Evolutionary conservation across 164 flowering plant species (phyloP).

Genomic region (Liquidambar formosana): DNA sequence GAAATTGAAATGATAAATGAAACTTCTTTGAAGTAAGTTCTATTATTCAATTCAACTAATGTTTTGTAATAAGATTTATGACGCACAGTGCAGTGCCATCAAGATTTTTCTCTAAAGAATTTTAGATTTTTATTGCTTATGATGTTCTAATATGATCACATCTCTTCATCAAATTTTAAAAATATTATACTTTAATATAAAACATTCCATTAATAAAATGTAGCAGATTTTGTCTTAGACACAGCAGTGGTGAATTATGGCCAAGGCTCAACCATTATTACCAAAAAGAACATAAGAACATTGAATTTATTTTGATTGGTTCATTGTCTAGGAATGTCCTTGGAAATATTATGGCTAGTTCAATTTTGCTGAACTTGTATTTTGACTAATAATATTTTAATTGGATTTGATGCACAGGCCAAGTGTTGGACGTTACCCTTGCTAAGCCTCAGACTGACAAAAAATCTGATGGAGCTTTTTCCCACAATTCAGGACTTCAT

Average conservation of each 20-base stretch:
- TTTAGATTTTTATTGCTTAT: no score
- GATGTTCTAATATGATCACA: no score
- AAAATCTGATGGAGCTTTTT: slow-evolving; percentile 54
- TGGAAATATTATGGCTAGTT: not conserved
- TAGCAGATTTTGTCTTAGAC: not conserved
- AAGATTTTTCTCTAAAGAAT: no score
- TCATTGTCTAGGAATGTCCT: not conserved
- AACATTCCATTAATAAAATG: not conserved
- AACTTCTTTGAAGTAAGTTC: not conserved
- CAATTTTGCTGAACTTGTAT: not conserved
- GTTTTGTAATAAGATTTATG: no score
- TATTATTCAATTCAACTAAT: not conserved
- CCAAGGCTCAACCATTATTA: not conserved
- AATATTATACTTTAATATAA: no score
- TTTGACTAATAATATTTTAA: not conserved
- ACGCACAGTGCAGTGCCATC: no score
- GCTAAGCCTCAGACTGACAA: slow-evolving; percentile 93
- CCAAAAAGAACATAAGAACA: not conserved
- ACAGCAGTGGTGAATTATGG: not conserved
- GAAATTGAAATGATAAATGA: not conserved
- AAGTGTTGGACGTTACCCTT: slow-evolving; percentile 76
- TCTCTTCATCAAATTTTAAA: no score
- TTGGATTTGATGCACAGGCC: slow-evolving; percentile 51
- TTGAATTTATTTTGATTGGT: not conserved
- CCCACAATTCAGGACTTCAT: slow-evolving; percentile 39